Evolutionary conservation across 2,329 filamentous ascomycete species (phyloP).

Genomic region (Chalaropsis thielavioides): DNA sequence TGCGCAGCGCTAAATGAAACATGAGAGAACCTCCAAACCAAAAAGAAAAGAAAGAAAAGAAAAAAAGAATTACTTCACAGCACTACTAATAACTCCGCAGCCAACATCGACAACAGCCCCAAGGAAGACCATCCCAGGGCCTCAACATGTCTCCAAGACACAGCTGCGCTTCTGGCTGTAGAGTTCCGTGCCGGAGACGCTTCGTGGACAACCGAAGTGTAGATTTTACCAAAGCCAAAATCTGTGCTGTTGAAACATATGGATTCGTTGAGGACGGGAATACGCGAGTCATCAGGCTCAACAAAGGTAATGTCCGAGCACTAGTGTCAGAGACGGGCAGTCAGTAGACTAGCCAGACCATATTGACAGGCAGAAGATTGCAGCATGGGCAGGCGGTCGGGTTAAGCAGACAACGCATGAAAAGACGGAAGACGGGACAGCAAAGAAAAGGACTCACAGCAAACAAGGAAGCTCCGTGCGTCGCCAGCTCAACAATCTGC

Average conservation of each 20-base stretch:
- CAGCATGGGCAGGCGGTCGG: not conserved
- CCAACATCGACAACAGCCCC: not conserved
- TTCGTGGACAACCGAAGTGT: slow-evolving; percentile 24
- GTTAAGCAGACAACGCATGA: not conserved
- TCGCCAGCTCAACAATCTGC: slow-evolving; percentile 58
- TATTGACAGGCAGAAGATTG: not conserved
- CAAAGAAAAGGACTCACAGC: slow-evolving; percentile 39
- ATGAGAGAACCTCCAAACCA: not conserved
- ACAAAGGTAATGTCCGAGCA: slow-evolving; percentile 75
- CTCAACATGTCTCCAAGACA: not conserved
- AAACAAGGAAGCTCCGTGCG: slow-evolving; percentile 61
- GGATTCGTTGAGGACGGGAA: slow-evolving; percentile 30
- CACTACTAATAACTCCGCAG: not conserved
- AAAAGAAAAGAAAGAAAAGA: too few relatives aligned
- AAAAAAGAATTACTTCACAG: not conserved
- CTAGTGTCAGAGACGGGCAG: slow-evolving; percentile 28
- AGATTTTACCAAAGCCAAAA: slow-evolving; percentile 54
- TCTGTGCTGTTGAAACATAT: slow-evolving; percentile 67
- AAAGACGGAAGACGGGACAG: not conserved
- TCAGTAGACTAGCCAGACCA: not conserved
- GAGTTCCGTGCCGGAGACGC: slow-evolving; percentile 12
- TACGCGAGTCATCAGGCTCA: slow-evolving; percentile 36
- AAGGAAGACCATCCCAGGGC: not conserved
- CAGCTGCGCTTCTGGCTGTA: slow-evolving; percentile 1
- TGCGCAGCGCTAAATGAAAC: not conserved